Evolutionary conservation across 2,329 filamentous ascomycete genomes (phyloP), one percentile per base, ranked within the genome.

Genomic region (Whalleya microplaca): DNA sequence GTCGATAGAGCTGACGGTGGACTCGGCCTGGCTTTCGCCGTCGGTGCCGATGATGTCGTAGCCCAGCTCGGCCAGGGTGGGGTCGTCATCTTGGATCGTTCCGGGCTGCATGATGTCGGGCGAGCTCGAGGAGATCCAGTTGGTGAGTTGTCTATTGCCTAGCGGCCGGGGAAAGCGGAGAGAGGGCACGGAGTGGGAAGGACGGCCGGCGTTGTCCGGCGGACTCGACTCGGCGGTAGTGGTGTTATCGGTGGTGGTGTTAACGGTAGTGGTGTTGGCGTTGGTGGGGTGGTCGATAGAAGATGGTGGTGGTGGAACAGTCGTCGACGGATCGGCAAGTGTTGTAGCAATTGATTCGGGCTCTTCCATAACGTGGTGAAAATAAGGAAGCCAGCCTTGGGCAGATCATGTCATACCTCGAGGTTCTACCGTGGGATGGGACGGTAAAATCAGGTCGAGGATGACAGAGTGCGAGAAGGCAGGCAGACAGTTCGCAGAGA

Each of bases 51-150:
- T 80, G 46, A 86, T 72, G 66, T 85, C 83, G 69, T 82, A 86
- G 56, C 81, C 76, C 53, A 83, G 83, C 65, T 84, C 83, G 66
- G 77, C 72, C 66, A 85, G 68, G 64, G 75, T 84, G 69, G 81
- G 78, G 60, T 79, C 77, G 41, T 81, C 78, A 55, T 77, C 75
- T 23, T 73, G 73, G 43, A 75, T 65, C 51, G 68, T 72, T 40
- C 73, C 73, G 20, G 76, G 71, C 61, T 76, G 76, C 80, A 84
- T 84, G 61, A 85, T 83, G 72, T 83, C 78, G 50, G 81, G 81
- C 27, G 82, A 78, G 65, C 82, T 85, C 51, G 77, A 79, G 6
- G 81, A 84, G 47, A 86, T 75, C 83, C 83, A 86, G 76, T 82
- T 80, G 65, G 83, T 83, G 41, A 86, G 80, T 48, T 78, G 75